Conservation (phyloP, 129 eudicot genomes). For the Deinandra increscens region DNA sequence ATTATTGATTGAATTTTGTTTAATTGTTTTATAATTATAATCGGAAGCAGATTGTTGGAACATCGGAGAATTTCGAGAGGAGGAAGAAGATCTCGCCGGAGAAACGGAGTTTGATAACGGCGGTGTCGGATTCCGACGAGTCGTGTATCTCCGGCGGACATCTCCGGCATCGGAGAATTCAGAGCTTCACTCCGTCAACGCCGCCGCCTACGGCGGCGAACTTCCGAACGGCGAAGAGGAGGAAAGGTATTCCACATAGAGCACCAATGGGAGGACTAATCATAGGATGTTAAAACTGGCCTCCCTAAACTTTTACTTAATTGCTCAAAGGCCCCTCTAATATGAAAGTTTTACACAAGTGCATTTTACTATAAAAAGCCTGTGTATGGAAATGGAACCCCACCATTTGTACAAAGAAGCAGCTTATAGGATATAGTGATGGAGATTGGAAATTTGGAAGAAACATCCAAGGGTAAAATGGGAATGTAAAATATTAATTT, state of each 20-base stretch:
- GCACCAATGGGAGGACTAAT: constrained; percentile 83
- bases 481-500: constrained; percentile 38
- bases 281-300: constrained; percentile 39
- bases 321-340: constrained; percentile 25
- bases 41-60: constrained; percentile 68
- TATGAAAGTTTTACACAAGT: too few relatives aligned
- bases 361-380: constrained; percentile 43
- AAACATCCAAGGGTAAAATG: constrained; percentile 16
- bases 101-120: constrained; percentile 36
- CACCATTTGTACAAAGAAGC: constrained; percentile 51
- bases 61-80: constrained; percentile 53
- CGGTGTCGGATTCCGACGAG: constrained; percentile 60
- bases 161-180: constrained; percentile 39
- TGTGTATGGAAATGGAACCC: constrained; percentile 34
- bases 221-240: constrained; percentile 67
- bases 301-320: constrained; percentile 27
- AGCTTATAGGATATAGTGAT: constrained; percentile 40
- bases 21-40: too few relatives aligned
- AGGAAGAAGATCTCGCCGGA: constrained; percentile 41
- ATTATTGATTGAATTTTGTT: too few relatives aligned
- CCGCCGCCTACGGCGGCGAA: constrained; percentile 65
- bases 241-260: constrained; percentile 96
- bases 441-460: too few relatives aligned
- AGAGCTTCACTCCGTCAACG: constrained; percentile 81
- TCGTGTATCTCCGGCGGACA: constrained; percentile 54